Evolutionary conservation across 805 yeast genomes (phyloP).

Genomic region (Kluyveromyces siamensis): DNA sequence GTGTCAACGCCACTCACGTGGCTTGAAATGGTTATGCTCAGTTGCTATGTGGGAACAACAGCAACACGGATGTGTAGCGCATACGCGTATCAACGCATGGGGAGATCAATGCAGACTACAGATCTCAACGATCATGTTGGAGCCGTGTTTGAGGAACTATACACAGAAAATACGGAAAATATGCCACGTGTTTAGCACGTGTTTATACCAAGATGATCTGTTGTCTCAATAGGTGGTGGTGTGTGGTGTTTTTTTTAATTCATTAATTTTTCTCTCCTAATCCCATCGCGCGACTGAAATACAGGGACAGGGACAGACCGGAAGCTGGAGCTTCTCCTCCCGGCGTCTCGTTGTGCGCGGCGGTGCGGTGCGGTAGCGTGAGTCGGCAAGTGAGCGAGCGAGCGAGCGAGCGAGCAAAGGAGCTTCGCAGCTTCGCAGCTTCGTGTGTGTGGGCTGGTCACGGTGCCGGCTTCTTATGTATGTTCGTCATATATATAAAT

Average conservation of each 20-base stretch:
- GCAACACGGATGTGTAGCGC: constrained; percentile 58
- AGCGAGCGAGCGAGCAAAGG: no score
- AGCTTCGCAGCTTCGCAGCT: neutral
- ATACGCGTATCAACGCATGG: constrained; percentile 54
- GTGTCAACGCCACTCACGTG: constrained; percentile 19
- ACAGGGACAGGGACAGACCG: neutral
- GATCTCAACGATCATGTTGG: constrained; percentile 67
- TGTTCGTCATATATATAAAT: neutral
- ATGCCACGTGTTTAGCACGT: neutral
- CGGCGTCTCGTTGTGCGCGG: neutral
- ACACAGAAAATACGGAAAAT: constrained; percentile 11
- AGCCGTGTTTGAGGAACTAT: constrained; percentile 45
- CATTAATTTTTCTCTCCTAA: neutral
- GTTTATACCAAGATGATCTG: no score
- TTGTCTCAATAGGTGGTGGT: neutral
- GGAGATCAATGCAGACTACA: constrained; percentile 79
- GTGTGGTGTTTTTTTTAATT: neutral
- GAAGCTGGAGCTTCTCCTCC: neutral
- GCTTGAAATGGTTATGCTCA: constrained; percentile 34
- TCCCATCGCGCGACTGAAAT: no score
- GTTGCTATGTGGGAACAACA: constrained; percentile 64
- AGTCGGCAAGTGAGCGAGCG: no score
- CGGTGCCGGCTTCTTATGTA: neutral
- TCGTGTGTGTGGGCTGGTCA: neutral
- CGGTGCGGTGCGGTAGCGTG: no score